A percentile compares a stretch with the other conserved stretches of the same genome.
Conservation (phyloP, 1,284 basidiomycete genomes). For the Gomphus sp. region DNA sequence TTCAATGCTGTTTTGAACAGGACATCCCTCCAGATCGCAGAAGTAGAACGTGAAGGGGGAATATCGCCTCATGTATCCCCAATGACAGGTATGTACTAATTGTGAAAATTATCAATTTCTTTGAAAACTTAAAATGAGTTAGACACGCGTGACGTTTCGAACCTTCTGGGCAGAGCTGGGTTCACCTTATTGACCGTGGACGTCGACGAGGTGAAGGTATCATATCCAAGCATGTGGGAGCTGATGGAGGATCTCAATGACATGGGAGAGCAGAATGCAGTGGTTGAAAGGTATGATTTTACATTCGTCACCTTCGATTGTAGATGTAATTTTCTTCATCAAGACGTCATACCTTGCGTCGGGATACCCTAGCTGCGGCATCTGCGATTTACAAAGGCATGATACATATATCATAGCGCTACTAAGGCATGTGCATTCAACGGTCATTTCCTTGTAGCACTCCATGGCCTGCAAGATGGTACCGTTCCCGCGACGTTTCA, state of each 20-base stretch:
- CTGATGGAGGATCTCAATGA: conserved; percentile 86
- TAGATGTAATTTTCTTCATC: background rate
- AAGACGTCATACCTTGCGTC: conserved; percentile 61
- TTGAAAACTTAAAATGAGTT: background rate
- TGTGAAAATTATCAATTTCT: background rate
- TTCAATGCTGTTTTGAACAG: conserved; percentile 20
- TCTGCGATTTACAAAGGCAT: conserved; percentile 89
- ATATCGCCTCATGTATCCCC: conserved; percentile 93
- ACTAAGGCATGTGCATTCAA: background rate
- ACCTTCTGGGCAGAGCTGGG: conserved; percentile 85
- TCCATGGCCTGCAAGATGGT: conserved; percentile 81
- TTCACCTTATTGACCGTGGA: conserved; percentile 95
- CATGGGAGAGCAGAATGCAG: conserved; percentile 96
- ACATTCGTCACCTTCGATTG: background rate
- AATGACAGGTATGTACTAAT: conserved; percentile 70
- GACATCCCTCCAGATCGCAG: conserved; percentile 87
- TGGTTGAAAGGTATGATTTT: conserved; percentile 60
- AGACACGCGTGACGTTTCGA: conserved; percentile 90
- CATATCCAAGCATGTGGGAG: conserved; percentile 96
- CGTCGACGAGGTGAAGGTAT: conserved; percentile 85
- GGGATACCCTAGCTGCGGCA: conserved; percentile 87
- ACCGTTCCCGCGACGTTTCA: conserved; percentile 93
- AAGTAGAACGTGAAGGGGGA: conserved; percentile 91
- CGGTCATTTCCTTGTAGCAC: conserved; percentile 35
- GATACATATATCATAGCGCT: background rate